These are phyloP conservation scores for Lumnitzera racemosa DNA, from an alignment of 345 rosid species.

Conservation along the genomic window DNA sequence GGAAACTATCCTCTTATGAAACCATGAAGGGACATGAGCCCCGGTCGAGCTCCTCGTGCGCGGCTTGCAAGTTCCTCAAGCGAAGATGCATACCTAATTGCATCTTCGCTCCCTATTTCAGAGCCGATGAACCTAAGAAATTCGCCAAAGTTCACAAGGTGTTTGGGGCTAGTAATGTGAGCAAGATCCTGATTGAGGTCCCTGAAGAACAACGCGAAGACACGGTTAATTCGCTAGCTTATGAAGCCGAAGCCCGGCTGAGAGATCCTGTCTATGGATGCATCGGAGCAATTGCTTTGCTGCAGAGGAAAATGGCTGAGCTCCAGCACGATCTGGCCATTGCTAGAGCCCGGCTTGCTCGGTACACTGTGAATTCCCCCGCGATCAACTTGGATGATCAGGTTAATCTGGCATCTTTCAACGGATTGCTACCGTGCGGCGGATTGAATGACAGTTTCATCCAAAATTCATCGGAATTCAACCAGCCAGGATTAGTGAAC, in stretches of 20 bases:
- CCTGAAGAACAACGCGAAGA: conserved; percentile 90
- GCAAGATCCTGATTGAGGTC: conserved; percentile 75
- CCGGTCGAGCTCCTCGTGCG: conserved; percentile 79
- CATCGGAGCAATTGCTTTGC: conserved; percentile 77
- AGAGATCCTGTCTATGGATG: conserved; percentile 89
- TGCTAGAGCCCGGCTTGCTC: conserved; percentile 65
- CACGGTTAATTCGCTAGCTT: conserved; percentile 75
- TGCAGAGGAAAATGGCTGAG: conserved; percentile 65
- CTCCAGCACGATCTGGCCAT: conserved; percentile 73
- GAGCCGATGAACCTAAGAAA: conserved; percentile 57
- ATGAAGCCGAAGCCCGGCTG: conserved; percentile 88
- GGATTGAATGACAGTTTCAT: conserved; percentile 32
- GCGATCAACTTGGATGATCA: conserved; percentile 6
- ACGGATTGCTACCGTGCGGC: conserved; percentile 29
- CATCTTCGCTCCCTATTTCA: conserved; percentile 83
- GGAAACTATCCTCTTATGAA: background rate
- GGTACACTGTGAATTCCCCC: conserved; percentile 21
- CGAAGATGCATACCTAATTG: conserved; percentile 70
- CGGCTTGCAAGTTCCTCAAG: conserved; percentile 89
- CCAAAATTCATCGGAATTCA: conserved; percentile 23
- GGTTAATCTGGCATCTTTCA: conserved; percentile 17
- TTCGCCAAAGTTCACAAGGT: conserved; percentile 90
- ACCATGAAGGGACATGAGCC: conserved; percentile 58
- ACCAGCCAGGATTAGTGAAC: conserved; percentile 14
- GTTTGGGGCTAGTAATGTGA: conserved; percentile 93